Percentiles rank a stretch among this genome's conserved stretches.
phyloP scores from a whole-genome alignment of 352 stramenopile species.

The Phytophthora cactorum region DNA sequence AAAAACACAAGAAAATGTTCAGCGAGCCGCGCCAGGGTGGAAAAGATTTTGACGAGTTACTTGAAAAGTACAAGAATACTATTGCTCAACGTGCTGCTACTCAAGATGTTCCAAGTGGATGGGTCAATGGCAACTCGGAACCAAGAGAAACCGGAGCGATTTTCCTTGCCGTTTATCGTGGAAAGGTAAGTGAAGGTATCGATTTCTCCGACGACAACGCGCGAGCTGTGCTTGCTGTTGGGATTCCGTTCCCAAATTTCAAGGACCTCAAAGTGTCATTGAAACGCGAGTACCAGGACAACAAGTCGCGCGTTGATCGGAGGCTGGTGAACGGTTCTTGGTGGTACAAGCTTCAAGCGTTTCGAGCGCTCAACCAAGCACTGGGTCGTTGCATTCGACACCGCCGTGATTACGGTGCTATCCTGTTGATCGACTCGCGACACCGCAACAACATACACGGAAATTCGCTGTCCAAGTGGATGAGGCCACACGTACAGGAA shows the following conservation, averaged over 20 bases:
- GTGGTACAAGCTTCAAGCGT: conserved; percentile 98
- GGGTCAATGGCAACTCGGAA: conserved; percentile 7
- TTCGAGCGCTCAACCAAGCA: conserved; percentile 98
- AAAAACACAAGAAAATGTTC: conserved; percentile 66
- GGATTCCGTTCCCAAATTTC: conserved; percentile 96
- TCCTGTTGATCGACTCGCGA: conserved; percentile 96
- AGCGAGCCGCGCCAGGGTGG: conserved; percentile 68
- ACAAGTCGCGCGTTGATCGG: conserved; percentile 58
- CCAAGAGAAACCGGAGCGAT: conserved; percentile 80
- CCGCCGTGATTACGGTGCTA: conserved; percentile 96
- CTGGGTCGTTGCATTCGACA: conserved; percentile 98
- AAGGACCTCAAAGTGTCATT: conserved; percentile 90
- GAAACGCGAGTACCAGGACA: conserved; percentile 81
- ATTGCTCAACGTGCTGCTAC: conserved; percentile 41
- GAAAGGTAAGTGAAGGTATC: conserved; percentile 98
- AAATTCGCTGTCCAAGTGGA: conserved; percentile 77
- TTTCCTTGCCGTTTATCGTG: conserved; percentile 97
- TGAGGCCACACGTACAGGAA: conserved; percentile 71
- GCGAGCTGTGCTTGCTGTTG: conserved; percentile 95
- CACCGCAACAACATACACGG: conserved; percentile 60
- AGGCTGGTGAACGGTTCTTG: conserved; percentile 59
- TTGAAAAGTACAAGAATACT: conserved; percentile 71
- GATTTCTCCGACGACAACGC: conserved; percentile 98
- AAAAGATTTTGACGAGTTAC: conserved; percentile 78
- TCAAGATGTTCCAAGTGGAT: conserved; percentile 20